phyloP scores from a whole-genome alignment of 2,329 filamentous ascomycete genomes.

The Pseudogymnoascus sp. region DNA sequence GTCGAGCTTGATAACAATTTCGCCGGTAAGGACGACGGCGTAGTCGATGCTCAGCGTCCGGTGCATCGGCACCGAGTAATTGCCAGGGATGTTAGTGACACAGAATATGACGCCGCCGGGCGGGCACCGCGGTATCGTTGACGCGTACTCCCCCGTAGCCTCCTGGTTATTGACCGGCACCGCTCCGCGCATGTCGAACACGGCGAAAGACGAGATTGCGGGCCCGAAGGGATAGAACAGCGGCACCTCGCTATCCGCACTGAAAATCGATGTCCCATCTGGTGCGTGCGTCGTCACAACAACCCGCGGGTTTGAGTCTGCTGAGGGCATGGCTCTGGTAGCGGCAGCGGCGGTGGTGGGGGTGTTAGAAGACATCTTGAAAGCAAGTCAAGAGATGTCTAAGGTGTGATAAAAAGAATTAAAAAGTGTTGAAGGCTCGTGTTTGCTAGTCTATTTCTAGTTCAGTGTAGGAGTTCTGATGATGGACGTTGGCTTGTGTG shows the following conservation, averaged over 20 bases:
- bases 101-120: slow-evolving; percentile 31
- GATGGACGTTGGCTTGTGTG: neutral
- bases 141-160: slow-evolving; percentile 11
- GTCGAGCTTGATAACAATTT: slow-evolving; percentile 34
- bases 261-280: slow-evolving; percentile 30
- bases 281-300: slow-evolving; percentile 27
- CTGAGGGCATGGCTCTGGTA: neutral
- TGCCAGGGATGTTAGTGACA: slow-evolving; percentile 15
- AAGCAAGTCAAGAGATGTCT: neutral
- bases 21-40: slow-evolving; percentile 32
- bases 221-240: slow-evolving; percentile 30
- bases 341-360: neutral
- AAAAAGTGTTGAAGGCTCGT: neutral
- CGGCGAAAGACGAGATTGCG: slow-evolving; percentile 25
- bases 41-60: slow-evolving; percentile 37
- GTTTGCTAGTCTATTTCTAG: neutral
- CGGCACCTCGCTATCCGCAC: slow-evolving; percentile 22
- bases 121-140: slow-evolving; percentile 29
- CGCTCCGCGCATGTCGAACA: slow-evolving; percentile 25
- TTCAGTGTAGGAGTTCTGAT: neutral
- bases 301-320: slow-evolving; percentile 20
- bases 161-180: slow-evolving; percentile 29
- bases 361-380: neutral
- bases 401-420: neutral
- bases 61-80: slow-evolving; percentile 32